Evolutionary conservation across 345 rosid species (phyloP), one percentile per base, ranked within the genome.

Genomic region (Limnanthes douglasii): DNA sequence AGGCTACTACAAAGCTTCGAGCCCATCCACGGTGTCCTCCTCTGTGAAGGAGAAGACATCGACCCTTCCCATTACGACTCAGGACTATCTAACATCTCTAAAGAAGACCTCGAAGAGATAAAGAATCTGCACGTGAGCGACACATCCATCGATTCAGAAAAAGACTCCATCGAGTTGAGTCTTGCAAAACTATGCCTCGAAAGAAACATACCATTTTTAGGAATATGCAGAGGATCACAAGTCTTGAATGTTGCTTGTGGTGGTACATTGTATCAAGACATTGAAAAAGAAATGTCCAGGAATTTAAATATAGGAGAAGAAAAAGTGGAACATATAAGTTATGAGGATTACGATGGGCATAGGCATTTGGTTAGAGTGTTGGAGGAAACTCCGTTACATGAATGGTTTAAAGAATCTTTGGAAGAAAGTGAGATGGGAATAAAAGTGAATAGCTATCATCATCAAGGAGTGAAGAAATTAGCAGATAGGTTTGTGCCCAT

Each of bases 171-270:
- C 34, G 94, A 86, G 67, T 32, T 86, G 8, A 43, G 75, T 15
- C 71, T 86, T 0, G 94, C 94, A 6, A 81, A 68, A 44, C 84
- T 86, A 9, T 81, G 94, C 66, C 76, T 86, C 0, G 86, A 75
- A 45, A 67, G 83, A 46, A 77, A 77, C 67, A 75, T 86, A 46
- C 94, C 94, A 11, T 81, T 57, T 40, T 48, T 81, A 37, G 94
- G 94, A 21, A 86, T 85, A 33, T 86, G 96, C 59, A 64, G 94
- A 40, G 96, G 94, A 8, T 78, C 92, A 5, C 62, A 56, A 39
- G 62, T 86, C 31, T 43, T 86, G 18, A 86, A 86, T 37, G 94
- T 86, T 15, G 96, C 94, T 11, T 70, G 79, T 41, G 92, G 94
- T 25, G 96, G 96, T 34, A 62, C 77, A 29, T 86, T 86, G 31